Evolutionary conservation across 768 basidiomycete species (phyloP), one percentile per base, ranked within the genome.

Genomic region (Mycena polygramma): DNA sequence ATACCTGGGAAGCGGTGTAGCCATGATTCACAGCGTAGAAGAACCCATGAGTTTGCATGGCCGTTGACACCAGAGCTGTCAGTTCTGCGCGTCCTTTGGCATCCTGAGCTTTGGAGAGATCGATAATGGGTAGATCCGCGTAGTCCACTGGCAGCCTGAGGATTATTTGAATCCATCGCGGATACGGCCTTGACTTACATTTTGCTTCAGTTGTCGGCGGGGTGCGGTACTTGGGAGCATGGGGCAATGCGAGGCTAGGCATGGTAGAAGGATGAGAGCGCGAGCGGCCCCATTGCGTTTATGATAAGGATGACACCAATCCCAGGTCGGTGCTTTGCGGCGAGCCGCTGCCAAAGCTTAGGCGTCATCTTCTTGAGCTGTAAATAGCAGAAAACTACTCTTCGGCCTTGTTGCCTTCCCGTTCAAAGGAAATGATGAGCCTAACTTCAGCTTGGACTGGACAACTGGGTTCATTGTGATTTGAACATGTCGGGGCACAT

Each of bases 71-170:
- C 70, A 86, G 80, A 8, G 73, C 60, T 0, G 83, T 83, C 1
- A 90, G 76, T 37, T 73, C 73, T 0, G 74, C 70, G 13, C 84
- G 82, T 7, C 80, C 84, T 66, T 86, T 83, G 0, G 75, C 71
- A 14, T 81, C 86, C 1, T 69, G 59, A 1, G 80, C 81, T 57
- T 81, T 79, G 13, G 87, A 80, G 20, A 91, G 73, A 69, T 90
- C 89, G 60, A 90, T 83, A 59, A 86, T 80, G 2, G 87, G 80
- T 15, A 91, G 82, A 48, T 89, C 85, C 4, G 86, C 89, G 64
- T 76, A 81, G 55, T 81, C 81, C 71, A 82, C 78, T 80, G 79
- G 80, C n/a, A n/a, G n/a, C n/a, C n/a, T n/a, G 52, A n/a, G 66
- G 20, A 65, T 71, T 11, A n/a, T 3, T 17, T 4, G n/a, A 41